phyloP scores from a whole-genome alignment of 352 stramenopile species.

The Aphanomyces cochlioides region DNA sequence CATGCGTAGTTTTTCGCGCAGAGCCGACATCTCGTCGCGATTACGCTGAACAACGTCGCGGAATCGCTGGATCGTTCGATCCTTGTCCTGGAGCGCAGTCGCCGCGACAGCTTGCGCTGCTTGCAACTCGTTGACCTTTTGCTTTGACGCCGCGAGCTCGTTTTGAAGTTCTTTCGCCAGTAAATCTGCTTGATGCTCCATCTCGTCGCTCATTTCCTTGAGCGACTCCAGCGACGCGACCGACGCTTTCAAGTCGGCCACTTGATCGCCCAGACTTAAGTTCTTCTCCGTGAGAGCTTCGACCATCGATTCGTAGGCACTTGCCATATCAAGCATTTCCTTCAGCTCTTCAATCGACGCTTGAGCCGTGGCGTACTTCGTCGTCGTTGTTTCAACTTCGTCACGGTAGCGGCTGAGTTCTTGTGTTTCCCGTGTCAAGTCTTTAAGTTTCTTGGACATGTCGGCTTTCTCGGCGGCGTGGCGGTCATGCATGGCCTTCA shows the following conservation, averaged over 20 bases:
- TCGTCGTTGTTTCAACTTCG: constrained; percentile 65
- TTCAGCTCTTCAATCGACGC: constrained; percentile 79
- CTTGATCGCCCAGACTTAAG: constrained; percentile 70
- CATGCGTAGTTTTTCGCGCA: constrained; percentile 67
- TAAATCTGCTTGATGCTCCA: constrained; percentile 84
- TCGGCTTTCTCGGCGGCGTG: constrained; percentile 74
- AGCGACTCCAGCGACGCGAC: constrained; percentile 73
- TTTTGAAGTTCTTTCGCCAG: constrained; percentile 69
- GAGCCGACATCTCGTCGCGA: constrained; percentile 66
- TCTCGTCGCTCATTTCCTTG: constrained; percentile 81
- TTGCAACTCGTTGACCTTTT: constrained; percentile 55
- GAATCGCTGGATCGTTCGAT: constrained; percentile 77
- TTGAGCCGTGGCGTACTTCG: constrained; percentile 54
- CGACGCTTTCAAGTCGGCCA: constrained; percentile 67
- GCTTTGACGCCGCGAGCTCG: constrained; percentile 64
- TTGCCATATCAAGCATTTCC: constrained; percentile 79
- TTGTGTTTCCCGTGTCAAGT: constrained; percentile 64
- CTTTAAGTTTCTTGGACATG: constrained; percentile 71
- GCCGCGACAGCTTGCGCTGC: constrained; percentile 50
- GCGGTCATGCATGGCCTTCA: constrained; percentile 83
- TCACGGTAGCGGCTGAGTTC: constrained; percentile 60
- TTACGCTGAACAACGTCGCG: constrained; percentile 61
- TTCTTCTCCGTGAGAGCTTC: constrained; percentile 88
- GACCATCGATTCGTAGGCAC: constrained; percentile 85
- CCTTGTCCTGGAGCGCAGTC: constrained; percentile 65